Conservation (phyloP, 805 yeast species). For the Cyberlindnera maclurae region DNA sequence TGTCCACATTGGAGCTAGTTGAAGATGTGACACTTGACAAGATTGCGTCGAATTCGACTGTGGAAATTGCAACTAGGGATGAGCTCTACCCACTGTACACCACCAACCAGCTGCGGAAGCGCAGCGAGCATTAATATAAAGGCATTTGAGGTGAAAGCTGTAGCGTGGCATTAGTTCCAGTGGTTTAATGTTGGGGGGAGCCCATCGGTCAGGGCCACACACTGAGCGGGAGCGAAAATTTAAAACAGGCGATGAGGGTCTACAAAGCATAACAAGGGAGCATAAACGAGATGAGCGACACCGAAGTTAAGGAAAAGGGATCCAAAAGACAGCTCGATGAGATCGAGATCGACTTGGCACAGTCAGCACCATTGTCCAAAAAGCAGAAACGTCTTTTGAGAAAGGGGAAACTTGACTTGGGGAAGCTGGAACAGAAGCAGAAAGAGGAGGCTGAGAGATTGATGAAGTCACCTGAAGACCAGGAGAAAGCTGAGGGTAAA, state of each 20-base stretch:
- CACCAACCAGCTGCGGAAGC: conserved; percentile 47
- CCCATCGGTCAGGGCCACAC: too few species aligned
- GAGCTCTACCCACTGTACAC: conserved; percentile 42
- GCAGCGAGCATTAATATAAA: conserved; percentile 48
- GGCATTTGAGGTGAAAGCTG: too few species aligned
- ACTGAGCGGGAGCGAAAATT: too few species aligned
- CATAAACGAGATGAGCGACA: too few species aligned
- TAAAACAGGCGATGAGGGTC: too few species aligned
- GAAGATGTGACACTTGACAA: conserved; percentile 27
- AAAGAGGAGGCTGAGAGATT: conserved; percentile 35
- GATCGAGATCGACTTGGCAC: conserved; percentile 60
- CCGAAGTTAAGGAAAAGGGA: not conserved
- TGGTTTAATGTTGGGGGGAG: not conserved
- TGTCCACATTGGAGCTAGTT: conserved; percentile 27
- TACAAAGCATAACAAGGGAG: too few species aligned
- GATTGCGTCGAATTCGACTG: conserved; percentile 13
- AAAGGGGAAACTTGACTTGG: conserved; percentile 61
- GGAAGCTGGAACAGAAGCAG: conserved; percentile 40
- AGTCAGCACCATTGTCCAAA: conserved; percentile 79
- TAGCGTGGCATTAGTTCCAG: too few species aligned
- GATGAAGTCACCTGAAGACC: conserved; percentile 27
- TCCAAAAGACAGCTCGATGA: conserved; percentile 27
- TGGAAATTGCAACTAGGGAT: conserved; percentile 18
- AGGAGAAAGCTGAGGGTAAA: conserved; percentile 13
- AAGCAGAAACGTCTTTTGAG: conserved; percentile 84